These are phyloP conservation scores for Penicillium sp. DNA, from an alignment of 2,329 filamentous ascomycete genomes.

Conservation along the genomic window DNA sequence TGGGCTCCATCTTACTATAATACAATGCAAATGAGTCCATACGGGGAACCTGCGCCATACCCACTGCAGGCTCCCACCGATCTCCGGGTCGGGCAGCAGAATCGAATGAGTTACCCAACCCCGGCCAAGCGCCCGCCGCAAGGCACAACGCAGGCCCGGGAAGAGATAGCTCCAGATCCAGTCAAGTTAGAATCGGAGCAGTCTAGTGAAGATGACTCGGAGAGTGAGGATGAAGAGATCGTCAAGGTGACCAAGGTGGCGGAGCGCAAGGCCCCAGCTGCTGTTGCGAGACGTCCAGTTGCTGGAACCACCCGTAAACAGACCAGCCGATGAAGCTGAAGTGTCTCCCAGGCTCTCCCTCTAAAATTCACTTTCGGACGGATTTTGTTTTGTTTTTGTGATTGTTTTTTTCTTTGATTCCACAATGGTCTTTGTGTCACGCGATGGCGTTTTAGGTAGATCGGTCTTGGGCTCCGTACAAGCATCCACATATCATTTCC, in stretches of 20 bases:
- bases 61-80: conserved; percentile 33
- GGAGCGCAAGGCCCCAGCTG: conserved; percentile 25
- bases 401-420: background rate
- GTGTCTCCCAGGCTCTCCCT: conserved; percentile 7
- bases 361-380: background rate
- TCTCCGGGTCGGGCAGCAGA: conserved; percentile 29
- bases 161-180: background rate
- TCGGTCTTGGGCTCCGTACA: background rate
- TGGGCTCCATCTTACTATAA: conserved; percentile 42
- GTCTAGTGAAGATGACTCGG: conserved; percentile 20
- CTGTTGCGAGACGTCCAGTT: conserved; percentile 15
- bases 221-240: conserved; percentile 32
- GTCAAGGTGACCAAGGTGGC: conserved; percentile 25
- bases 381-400: background rate
- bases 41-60: conserved; percentile 31
- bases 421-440: background rate
- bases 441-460: conserved; percentile 6
- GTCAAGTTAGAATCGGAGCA: conserved; percentile 17
- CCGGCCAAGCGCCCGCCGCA: conserved; percentile 17
- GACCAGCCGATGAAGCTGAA: conserved; percentile 20
- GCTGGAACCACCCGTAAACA: conserved; percentile 24
- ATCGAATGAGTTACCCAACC: conserved; percentile 22
- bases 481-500: background rate
- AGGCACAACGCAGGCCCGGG: conserved; percentile 12
- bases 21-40: conserved; percentile 25